Conservation (phyloP, 371 early-diverging fungal species). For the Chytridiales sp. region DNA sequence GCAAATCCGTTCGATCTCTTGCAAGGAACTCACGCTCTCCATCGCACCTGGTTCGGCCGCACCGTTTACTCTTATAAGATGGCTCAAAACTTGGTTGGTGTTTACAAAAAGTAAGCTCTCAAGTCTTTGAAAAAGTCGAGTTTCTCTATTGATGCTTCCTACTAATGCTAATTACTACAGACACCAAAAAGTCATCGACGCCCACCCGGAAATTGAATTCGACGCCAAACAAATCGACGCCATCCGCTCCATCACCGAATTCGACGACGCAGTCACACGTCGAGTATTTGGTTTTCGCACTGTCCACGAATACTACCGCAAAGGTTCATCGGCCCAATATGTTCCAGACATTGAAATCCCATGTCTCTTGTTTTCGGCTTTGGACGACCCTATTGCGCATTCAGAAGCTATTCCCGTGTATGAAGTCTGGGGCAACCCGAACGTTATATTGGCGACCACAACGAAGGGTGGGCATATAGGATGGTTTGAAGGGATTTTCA, state of each 20-base stretch:
- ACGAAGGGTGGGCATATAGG: constrained; percentile 92
- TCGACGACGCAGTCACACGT: constrained; percentile 77
- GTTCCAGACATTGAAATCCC: constrained; percentile 58
- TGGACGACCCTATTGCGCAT: constrained; percentile 91
- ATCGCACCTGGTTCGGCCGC: constrained; percentile 56
- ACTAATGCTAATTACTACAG: neutral
- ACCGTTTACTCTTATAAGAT: constrained; percentile 67
- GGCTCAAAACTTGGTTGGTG: constrained; percentile 65
- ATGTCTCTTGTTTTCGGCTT: constrained; percentile 48
- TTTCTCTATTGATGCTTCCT: no score
- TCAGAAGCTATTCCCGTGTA: constrained; percentile 71
- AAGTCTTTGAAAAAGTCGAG: no score
- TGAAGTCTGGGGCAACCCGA: constrained; percentile 73
- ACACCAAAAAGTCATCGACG: constrained; percentile 58
- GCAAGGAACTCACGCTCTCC: constrained; percentile 36
- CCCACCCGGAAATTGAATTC: constrained; percentile 4
- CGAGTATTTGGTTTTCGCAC: constrained; percentile 70
- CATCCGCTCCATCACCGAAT: constrained; percentile 58
- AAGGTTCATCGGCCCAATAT: constrained; percentile 70
- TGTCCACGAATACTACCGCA: constrained; percentile 82
- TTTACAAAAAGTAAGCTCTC: constrained; percentile 48
- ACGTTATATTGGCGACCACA: constrained; percentile 83
- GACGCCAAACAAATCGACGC: constrained; percentile 2
- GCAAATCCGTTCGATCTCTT: constrained; percentile 80
- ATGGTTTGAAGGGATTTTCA: constrained; percentile 70